These are phyloP conservation scores for Colletotrichum karsti DNA, from an alignment of 2,329 filamentous ascomycete species.

Conservation along the genomic window DNA sequence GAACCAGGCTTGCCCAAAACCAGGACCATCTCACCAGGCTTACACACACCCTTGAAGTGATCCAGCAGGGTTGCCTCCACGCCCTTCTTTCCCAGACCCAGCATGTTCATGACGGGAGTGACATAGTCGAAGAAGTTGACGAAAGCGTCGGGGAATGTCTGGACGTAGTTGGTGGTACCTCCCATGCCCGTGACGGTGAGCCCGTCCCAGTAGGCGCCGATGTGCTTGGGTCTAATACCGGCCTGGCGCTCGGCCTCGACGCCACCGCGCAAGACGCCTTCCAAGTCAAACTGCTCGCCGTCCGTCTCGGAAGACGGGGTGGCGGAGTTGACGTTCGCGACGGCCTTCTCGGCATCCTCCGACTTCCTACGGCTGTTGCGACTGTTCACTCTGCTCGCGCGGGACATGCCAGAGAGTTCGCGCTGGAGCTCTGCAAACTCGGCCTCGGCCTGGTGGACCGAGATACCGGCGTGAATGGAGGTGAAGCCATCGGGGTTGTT, in stretches of 20 bases:
- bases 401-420: conserved; percentile 66
- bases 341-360: conserved; percentile 68
- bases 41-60: conserved; percentile 74
- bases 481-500: conserved; percentile 59
- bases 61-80: conserved; percentile 78
- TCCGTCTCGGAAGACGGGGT: conserved; percentile 51
- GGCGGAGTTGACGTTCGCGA: conserved; percentile 36
- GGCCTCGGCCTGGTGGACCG: conserved; percentile 72
- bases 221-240: conserved; percentile 82
- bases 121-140: conserved; percentile 80
- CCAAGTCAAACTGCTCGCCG: conserved; percentile 76
- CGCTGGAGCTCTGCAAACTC: conserved; percentile 76
- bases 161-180: conserved; percentile 75
- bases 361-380: conserved; percentile 33
- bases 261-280: conserved; percentile 76
- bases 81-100: conserved; percentile 74
- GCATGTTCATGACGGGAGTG: conserved; percentile 67
- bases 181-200: conserved; percentile 81
- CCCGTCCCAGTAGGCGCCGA: conserved; percentile 81
- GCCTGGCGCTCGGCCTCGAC: conserved; percentile 76
- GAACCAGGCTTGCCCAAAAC: conserved; percentile 82
- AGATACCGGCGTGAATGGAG: conserved; percentile 58
- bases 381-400: conserved; percentile 53
- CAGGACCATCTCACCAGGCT: conserved; percentile 88
- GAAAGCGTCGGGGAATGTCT: conserved; percentile 82